Conservation (phyloP, 169 alveolate genomes). For the Eimeria zaria region DNA sequence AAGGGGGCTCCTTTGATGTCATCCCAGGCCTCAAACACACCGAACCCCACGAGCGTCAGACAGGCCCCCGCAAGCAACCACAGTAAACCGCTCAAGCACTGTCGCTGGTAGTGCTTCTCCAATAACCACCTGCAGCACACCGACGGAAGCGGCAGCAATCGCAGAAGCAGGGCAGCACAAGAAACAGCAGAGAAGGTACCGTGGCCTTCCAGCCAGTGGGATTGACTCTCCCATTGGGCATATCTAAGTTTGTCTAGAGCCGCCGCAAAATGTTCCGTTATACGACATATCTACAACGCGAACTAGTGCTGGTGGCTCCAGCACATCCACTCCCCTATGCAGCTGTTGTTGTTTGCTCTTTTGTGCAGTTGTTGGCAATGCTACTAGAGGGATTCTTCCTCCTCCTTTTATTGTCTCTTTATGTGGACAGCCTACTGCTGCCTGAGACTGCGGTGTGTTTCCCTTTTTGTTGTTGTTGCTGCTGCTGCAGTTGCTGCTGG, state of each 20-base stretch:
- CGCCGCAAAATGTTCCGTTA: neutral
- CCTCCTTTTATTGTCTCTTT: neutral
- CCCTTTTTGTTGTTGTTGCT: conserved; percentile 36
- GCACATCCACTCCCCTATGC: neutral
- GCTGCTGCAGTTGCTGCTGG: neutral
- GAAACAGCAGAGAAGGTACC: too few species aligned
- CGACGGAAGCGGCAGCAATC: neutral
- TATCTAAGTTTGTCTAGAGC: neutral
- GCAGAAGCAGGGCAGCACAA: conserved; percentile 45
- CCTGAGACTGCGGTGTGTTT: conserved; percentile 51
- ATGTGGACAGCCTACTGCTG: conserved; percentile 78
- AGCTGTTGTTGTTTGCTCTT: neutral
- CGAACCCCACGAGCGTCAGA: conserved; percentile 52
- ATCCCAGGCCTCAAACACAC: conserved; percentile 25
- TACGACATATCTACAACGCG: neutral
- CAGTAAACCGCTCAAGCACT: conserved; percentile 43
- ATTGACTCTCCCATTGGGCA: neutral
- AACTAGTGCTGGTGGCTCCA: neutral
- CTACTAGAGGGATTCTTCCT: neutral
- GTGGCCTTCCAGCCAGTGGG: neutral
- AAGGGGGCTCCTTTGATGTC: conserved; percentile 46
- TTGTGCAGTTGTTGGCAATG: conserved; percentile 12
- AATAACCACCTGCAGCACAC: conserved; percentile 24
- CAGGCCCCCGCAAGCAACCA: conserved; percentile 73
- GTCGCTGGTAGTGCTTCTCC: conserved; percentile 36